A percentile compares a stretch with the other conserved stretches of the same genome.
Evolutionary conservation across 225 moss, liverwort and hornwort genomes (phyloP).

Genomic region (Physcomitrellopsis africana): DNA sequence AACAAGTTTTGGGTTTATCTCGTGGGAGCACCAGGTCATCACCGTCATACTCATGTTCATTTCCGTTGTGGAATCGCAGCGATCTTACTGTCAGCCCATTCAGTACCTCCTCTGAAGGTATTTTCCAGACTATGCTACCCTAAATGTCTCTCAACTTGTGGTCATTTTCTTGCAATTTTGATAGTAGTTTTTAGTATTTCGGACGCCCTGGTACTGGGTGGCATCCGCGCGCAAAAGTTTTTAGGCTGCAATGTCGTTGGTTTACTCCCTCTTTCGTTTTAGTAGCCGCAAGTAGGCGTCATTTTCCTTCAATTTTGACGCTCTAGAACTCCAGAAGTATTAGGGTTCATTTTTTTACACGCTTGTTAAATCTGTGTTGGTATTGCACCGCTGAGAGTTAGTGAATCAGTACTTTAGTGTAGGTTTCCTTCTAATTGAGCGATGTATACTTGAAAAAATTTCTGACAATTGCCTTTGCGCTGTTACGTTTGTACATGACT

Average conservation of each 20-base stretch:
- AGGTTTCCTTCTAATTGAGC: background rate
- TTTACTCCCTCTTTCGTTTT: background rate
- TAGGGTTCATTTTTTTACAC: background rate
- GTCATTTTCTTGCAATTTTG: background rate
- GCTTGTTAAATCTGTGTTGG: background rate
- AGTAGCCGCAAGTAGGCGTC: background rate
- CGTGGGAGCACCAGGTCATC: slow-evolving; percentile 19
- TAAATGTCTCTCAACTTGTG: background rate
- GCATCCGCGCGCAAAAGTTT: background rate
- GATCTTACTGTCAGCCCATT: slow-evolving; percentile 28
- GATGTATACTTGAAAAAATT: background rate
- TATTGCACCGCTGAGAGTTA: background rate
- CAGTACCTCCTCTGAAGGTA: slow-evolving; percentile 55
- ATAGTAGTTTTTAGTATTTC: background rate
- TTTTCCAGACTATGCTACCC: background rate
- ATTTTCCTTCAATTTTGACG: background rate
- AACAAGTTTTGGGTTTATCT: slow-evolving; percentile 29
- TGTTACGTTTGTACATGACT: background rate
- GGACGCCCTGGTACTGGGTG: background rate
- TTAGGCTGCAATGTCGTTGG: background rate
- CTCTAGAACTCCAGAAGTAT: background rate
- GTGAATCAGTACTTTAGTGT: background rate
- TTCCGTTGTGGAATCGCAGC: slow-evolving; percentile 28
- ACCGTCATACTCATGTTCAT: slow-evolving; percentile 27
- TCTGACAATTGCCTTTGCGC: background rate